Base-by-base conservation (phyloP, 805 yeast genomes). In the Candida railenensis region DNA sequence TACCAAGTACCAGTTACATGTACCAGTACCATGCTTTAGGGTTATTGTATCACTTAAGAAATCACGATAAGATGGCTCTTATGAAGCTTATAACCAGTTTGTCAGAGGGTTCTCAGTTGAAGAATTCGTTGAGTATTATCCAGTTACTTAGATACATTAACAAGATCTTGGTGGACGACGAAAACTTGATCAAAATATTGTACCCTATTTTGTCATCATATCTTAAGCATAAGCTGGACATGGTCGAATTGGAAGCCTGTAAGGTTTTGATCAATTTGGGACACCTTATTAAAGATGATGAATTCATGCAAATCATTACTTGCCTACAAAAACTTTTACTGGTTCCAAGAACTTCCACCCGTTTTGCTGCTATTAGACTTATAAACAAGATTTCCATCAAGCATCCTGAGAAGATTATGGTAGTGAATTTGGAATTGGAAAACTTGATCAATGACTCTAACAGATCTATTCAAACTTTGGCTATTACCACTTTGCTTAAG, bases 21-120 rank as follows among this genome's bases (percentile, higher is more conserved):
- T 79, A 96, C 48, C 98, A 94, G 73, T 94, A 92, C 69, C 98
- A 94, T 66, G 97, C 99, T 2, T 74, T 94, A 55, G 97, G 97
- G 20, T 77, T 94, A 57, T 72, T 95, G 56, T 91, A 90, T 65
- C 87, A 87, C 56, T 77, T 94, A 66, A 82, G 95, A 65, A 85
- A 85, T 58, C 96, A 87, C 65, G 99, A 94, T 63, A 85, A 87
- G 57, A 89, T 94, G 92, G 96, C 97, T 2, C 74, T 94, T 58
- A 80, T 89, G 78, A 92, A 92, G 67, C 75, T 94, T 73, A 85
- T 91, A 58, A 89, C 90, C 58, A 88, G 89, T 49, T 81, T 87
- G 57, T 67, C 75, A 40, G 83, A 80, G 47, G 79, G 79, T 40
- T 72, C 80, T 20, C 62, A 81, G 2, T 73, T 94, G 59, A 85